Percentiles rank a stretch among this genome's conserved stretches.
Evolutionary conservation across 495 filamentous ascomycete species (phyloP).

Genomic region (Penicillium ochrochloron): DNA sequence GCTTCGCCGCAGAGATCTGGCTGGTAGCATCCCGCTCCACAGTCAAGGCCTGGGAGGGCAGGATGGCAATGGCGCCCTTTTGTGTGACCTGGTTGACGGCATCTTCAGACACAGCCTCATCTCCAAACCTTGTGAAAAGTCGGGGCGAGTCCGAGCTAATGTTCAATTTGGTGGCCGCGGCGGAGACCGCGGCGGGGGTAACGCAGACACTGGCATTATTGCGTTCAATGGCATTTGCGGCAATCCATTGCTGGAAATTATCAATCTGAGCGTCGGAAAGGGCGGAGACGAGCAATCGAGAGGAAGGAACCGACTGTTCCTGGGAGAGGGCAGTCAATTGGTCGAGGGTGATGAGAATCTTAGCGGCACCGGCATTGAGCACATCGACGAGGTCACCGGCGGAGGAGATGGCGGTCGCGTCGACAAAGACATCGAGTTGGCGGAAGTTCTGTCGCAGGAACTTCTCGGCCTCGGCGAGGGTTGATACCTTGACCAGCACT

Average conservation of each 20-base stretch:
- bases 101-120: slow-evolving; percentile 45
- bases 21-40: slow-evolving; percentile 59
- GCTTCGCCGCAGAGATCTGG: slow-evolving; percentile 66
- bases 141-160: slow-evolving; percentile 45
- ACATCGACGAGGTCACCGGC: slow-evolving; percentile 75
- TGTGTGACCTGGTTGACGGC: slow-evolving; percentile 56
- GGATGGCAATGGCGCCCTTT: slow-evolving; percentile 72
- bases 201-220: slow-evolving; percentile 58
- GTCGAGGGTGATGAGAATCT: slow-evolving; percentile 77
- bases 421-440: slow-evolving; percentile 71
- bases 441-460: slow-evolving; percentile 72
- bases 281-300: slow-evolving; percentile 58
- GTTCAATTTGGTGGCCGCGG: slow-evolving; percentile 46
- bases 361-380: slow-evolving; percentile 84
- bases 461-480: slow-evolving; percentile 62
- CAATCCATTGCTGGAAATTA: slow-evolving; percentile 42
- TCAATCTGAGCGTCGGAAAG: slow-evolving; percentile 42
- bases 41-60: slow-evolving; percentile 73
- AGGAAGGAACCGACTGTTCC: slow-evolving; percentile 59
- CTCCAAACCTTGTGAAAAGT: slow-evolving; percentile 40
- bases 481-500: slow-evolving; percentile 70
- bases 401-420: slow-evolving; percentile 71
- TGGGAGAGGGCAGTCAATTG: slow-evolving; percentile 59
- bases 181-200: slow-evolving; percentile 55
- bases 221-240: slow-evolving; percentile 50